A percentile compares a stretch with the other conserved stretches of the same genome.
Evolutionary conservation across 2,329 filamentous ascomycete species (phyloP).

Genomic region (Fusarium subtropicale): DNA sequence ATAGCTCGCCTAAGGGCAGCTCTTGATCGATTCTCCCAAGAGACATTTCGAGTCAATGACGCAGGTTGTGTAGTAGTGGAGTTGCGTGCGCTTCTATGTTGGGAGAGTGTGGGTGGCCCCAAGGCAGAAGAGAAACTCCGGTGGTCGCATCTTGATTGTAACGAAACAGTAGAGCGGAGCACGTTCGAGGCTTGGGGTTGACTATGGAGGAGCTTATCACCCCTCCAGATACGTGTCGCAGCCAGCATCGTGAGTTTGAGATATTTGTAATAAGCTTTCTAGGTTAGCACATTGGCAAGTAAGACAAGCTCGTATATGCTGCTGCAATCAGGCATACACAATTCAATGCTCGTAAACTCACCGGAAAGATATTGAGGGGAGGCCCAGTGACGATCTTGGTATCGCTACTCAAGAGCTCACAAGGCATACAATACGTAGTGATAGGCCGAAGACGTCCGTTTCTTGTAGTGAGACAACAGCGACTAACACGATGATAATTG

Average conservation of each 20-base stretch:
- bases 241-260: conserved; percentile 41
- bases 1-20: conserved; percentile 57
- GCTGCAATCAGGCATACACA: not conserved
- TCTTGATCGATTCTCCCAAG: conserved; percentile 60
- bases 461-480: conserved; percentile 19
- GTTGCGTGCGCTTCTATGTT: conserved; percentile 57
- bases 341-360: conserved; percentile 6
- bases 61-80: conserved; percentile 59
- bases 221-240: conserved; percentile 46
- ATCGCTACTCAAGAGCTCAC: conserved; percentile 17
- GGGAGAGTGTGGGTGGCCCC: conserved; percentile 59
- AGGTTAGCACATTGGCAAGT: conserved; percentile 2
- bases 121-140: conserved; percentile 63
- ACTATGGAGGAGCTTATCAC: conserved; percentile 45
- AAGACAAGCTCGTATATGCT: not conserved
- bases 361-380: conserved; percentile 8
- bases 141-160: conserved; percentile 41
- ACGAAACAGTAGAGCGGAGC: conserved; percentile 23
- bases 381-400: conserved; percentile 16
- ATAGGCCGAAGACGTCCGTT: conserved; percentile 3
- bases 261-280: not conserved
- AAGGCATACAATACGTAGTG: conserved; percentile 1
- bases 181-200: conserved; percentile 20
- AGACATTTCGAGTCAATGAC: conserved; percentile 56
- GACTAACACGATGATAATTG: conserved; percentile 20